These are phyloP conservation scores for Avena sativa DNA, from an alignment of 176 grass and related monocot genomes.

Conservation along the genomic window DNA sequence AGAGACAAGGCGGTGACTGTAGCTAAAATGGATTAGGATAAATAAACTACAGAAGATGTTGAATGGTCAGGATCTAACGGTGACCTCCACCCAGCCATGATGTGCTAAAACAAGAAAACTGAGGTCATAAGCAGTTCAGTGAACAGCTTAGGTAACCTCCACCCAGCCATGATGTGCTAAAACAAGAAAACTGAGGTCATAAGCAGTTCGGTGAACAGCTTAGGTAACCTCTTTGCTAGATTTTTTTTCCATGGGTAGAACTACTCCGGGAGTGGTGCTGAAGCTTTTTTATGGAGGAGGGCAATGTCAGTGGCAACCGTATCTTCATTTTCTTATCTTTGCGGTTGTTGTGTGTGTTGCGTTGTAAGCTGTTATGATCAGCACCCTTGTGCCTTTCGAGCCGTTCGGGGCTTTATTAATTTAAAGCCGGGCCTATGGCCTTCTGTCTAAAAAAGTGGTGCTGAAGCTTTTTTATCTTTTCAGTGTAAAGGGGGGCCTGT, in stretches of 20 bases:
- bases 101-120: slow-evolving; percentile 6
- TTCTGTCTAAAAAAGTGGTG: not conserved
- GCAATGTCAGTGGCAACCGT: no score
- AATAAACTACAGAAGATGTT: slow-evolving; percentile 11
- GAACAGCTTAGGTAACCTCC: not conserved
- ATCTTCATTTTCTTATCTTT: no score
- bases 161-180: not conserved
- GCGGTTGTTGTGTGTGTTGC: no score
- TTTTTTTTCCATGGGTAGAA: not conserved
- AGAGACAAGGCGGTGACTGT: slow-evolving; percentile 4
- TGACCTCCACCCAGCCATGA: not conserved
- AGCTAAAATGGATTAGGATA: not conserved
- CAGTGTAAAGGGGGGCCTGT: not conserved
- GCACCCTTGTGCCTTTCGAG: no score
- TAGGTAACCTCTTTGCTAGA: not conserved
- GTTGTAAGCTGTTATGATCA: no score
- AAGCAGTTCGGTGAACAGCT: slow-evolving; percentile 1
- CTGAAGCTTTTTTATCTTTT: not conserved
- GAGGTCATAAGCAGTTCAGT: slow-evolving; percentile 11
- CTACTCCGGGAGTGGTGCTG: not conserved
- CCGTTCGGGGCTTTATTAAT: no score
- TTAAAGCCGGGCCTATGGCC: no score
- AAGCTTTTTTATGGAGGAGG: not conserved
- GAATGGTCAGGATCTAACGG: not conserved
- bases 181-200: slow-evolving; percentile 18